These are phyloP conservation scores for Collybiopsis confluens DNA, from an alignment of 768 basidiomycete genomes.

Conservation along the genomic window DNA sequence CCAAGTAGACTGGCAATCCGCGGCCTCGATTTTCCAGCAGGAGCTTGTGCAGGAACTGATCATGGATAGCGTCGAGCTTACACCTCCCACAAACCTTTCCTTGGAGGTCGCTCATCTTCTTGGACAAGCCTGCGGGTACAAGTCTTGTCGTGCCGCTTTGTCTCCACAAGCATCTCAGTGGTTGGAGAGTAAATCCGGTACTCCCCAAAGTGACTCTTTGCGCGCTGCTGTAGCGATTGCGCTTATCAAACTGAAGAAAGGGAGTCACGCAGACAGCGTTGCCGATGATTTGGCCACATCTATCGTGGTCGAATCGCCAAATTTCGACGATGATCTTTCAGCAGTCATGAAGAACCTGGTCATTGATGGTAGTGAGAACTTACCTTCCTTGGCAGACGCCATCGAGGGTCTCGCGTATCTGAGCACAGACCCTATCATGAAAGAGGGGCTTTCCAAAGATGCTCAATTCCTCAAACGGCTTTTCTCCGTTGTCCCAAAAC, in stretches of 20 bases:
- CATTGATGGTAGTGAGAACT: conserved; percentile 30
- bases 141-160: conserved; percentile 61
- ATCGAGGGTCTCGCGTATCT: conserved; percentile 88
- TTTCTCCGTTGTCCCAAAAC: conserved; percentile 52
- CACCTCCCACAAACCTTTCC: conserved; percentile 42
- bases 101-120: conserved; percentile 69
- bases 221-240: conserved; percentile 68
- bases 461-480: conserved; percentile 50
- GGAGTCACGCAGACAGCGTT: conserved; percentile 41
- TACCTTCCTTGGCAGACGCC: conserved; percentile 55
- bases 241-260: conserved; percentile 72
- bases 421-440: conserved; percentile 56
- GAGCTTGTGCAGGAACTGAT: conserved; percentile 63
- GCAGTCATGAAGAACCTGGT: conserved; percentile 55
- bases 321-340: conserved; percentile 43
- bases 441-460: conserved; percentile 57
- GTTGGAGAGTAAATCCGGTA: conserved; percentile 58
- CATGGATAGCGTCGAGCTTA: conserved; percentile 68
- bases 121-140: conserved; percentile 73
- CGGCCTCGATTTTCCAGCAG: conserved; percentile 56
- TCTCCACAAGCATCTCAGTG: conserved; percentile 55
- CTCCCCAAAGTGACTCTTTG: conserved; percentile 39
- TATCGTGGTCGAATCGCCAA: conserved; percentile 11
- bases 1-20: conserved; percentile 73
- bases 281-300: conserved; percentile 15